A percentile compares a stretch with the other conserved stretches of the same genome.
phyloP scores from a whole-genome alignment of 768 basidiomycete species.

The Mycena leptocephala region DNA sequence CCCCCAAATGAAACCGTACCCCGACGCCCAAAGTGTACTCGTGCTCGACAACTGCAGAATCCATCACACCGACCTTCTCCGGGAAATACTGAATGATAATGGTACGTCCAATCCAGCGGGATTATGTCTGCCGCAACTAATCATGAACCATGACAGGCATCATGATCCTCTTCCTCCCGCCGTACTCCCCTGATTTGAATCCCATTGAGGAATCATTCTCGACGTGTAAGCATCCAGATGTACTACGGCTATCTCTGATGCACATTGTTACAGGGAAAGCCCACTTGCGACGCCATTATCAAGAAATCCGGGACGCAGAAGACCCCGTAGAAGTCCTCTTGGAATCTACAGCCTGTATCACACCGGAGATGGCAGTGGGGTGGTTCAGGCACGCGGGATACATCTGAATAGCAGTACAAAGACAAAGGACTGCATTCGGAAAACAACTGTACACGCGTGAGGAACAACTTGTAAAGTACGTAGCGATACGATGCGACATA shows the following conservation, averaged over 20 bases:
- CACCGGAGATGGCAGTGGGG: background rate
- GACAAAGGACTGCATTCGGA: no score
- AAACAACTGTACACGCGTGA: no score
- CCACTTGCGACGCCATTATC: background rate
- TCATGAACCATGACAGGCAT: background rate
- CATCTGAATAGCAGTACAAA: no score
- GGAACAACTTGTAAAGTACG: no score
- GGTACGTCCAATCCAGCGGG: no score
- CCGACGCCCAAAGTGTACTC: background rate
- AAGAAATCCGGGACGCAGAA: background rate
- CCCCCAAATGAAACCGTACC: no score
- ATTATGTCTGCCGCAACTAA: background rate
- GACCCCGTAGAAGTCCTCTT: background rate
- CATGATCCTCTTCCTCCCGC: background rate
- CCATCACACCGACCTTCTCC: background rate
- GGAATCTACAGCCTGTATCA: background rate
- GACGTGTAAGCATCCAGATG: background rate
- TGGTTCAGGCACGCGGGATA: no score
- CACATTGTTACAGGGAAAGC: background rate
- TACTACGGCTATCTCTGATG: background rate
- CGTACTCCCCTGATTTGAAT: background rate
- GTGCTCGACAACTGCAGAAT: background rate
- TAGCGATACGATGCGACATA: no score
- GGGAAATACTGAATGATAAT: background rate
- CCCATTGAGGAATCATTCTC: no score